Evolutionary conservation across 2,329 filamentous ascomycete species (phyloP).

Genomic region (Aureobasidium lini): DNA sequence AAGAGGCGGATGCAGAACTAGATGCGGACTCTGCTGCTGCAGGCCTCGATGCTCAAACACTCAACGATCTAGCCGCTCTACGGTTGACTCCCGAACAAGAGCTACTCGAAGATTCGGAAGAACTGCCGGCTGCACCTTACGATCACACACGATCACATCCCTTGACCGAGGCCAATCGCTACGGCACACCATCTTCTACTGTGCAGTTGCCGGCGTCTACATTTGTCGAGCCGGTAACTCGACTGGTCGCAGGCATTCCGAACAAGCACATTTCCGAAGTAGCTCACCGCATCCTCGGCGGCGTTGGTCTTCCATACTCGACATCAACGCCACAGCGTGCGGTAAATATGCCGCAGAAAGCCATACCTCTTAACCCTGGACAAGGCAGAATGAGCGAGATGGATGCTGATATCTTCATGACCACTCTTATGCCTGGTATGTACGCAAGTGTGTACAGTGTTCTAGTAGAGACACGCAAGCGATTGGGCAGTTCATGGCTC

Average conservation of each 20-base stretch:
- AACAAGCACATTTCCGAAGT: constrained; percentile 67
- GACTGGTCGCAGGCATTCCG: constrained; percentile 55
- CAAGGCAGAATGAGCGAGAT: constrained; percentile 65
- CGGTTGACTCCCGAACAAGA: constrained; percentile 7
- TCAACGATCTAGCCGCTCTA: background rate
- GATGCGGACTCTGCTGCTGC: background rate
- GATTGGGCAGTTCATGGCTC: constrained; percentile 65
- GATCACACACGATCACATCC: constrained; percentile 59
- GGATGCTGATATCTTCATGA: constrained; percentile 65
- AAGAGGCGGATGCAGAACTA: constrained; percentile 21
- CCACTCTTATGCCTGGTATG: constrained; percentile 60
- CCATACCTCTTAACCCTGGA: constrained; percentile 56
- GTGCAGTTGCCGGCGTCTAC: constrained; percentile 64
- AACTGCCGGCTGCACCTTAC: background rate
- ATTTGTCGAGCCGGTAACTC: constrained; percentile 61
- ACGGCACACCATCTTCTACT: constrained; percentile 64
- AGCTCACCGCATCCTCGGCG: constrained; percentile 70
- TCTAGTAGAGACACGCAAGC: constrained; percentile 65
- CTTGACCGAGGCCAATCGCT: constrained; percentile 66
- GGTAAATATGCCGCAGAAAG: constrained; percentile 53
- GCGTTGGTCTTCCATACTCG: constrained; percentile 66
- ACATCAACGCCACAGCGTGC: constrained; percentile 57
- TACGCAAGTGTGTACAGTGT: constrained; percentile 62
- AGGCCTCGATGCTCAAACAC: constrained; percentile 8
- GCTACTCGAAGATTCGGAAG: constrained; percentile 17